Conservation (phyloP, 176 grass and related monocot genomes). For the Echinochloa phyllopogon region DNA sequence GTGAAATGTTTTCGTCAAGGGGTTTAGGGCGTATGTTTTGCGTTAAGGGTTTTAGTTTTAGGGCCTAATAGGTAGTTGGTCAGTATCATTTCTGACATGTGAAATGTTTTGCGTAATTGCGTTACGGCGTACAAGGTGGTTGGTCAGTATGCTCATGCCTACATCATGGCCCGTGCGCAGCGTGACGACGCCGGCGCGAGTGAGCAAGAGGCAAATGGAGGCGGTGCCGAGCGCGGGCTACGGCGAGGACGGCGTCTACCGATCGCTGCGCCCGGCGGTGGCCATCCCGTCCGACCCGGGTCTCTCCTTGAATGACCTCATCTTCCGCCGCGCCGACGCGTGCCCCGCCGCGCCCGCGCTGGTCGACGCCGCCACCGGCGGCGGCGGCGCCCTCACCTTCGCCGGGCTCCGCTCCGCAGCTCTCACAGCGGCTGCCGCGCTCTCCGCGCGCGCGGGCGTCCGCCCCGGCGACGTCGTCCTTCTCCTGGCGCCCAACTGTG, state of each 20-base stretch:
- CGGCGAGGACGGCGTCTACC: slow-evolving; percentile 66
- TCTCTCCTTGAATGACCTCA: slow-evolving; percentile 61
- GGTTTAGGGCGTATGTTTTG: background rate
- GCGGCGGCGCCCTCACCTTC: slow-evolving; percentile 57
- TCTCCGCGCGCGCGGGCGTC: slow-evolving; percentile 60
- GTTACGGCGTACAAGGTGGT: background rate
- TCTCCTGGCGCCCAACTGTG: slow-evolving; percentile 76
- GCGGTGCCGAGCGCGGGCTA: slow-evolving; percentile 49
- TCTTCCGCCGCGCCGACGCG: slow-evolving; percentile 55
- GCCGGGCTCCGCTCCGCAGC: slow-evolving; percentile 53
- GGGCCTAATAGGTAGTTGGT: no score
- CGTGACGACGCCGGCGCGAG: background rate
- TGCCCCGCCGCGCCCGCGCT: slow-evolving; percentile 68
- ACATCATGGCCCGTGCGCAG: background rate
- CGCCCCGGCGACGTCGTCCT: slow-evolving; percentile 66
- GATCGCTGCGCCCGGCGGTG: slow-evolving; percentile 51
- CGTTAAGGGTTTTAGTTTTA: no score
- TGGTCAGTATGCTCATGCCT: background rate
- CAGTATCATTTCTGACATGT: background rate
- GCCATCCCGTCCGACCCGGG: slow-evolving; percentile 53
- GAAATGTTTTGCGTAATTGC: background rate
- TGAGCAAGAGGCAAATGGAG: slow-evolving; percentile 13
- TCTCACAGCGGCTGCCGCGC: slow-evolving; percentile 43
- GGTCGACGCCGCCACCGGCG: slow-evolving; percentile 60
- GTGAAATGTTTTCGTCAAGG: background rate